A percentile compares a stretch with the other conserved stretches of the same genome.
Evolutionary conservation across 345 rosid species (phyloP).

Genomic region (Excoecaria cochinchinensis): DNA sequence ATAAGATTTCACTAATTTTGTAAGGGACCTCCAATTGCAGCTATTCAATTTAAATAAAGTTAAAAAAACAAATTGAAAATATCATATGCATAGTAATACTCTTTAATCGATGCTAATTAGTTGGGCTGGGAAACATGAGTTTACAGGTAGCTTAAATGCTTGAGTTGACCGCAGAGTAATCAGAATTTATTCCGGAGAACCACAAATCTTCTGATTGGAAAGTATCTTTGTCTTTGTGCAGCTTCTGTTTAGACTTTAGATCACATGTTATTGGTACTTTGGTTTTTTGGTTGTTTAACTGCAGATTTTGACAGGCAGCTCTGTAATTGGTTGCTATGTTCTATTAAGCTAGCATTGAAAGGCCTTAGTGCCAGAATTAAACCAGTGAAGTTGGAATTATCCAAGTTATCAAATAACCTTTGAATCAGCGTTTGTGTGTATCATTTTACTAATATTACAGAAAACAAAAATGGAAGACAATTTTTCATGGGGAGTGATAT

Average conservation of each 20-base stretch:
- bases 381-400: background rate
- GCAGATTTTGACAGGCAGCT: background rate
- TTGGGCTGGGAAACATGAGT: background rate
- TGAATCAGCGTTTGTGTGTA: background rate
- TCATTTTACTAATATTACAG: background rate
- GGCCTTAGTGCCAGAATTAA: background rate
- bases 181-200: background rate
- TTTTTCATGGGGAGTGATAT: background rate
- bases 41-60: background rate
- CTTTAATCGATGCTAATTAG: background rate
- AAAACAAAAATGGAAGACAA: no score
- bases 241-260: background rate
- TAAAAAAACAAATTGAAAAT: background rate
- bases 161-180: background rate
- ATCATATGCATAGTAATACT: background rate
- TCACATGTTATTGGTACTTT: background rate
- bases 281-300: background rate
- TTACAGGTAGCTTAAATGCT: background rate
- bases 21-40: background rate
- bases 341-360: background rate
- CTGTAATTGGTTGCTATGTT: background rate
- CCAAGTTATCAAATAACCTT: background rate
- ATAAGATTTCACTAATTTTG: background rate
- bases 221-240: background rate
- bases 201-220: background rate